Base-by-base conservation (phyloP, 305 asterid species). In the Plantago rigida region DNA sequence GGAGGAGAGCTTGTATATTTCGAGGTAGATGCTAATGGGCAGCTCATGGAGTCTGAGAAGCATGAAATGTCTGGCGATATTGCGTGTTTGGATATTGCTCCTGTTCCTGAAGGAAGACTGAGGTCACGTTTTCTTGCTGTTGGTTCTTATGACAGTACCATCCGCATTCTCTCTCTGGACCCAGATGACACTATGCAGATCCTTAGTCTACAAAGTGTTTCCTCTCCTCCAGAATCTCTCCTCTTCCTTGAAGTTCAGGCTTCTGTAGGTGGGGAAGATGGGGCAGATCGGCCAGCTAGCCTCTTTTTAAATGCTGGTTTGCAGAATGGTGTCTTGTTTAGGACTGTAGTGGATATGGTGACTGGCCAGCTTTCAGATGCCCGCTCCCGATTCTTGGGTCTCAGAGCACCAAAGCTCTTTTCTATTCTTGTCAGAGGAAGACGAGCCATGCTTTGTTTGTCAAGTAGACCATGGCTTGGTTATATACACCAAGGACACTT, bases 31-130 rank as follows among this genome's bases (percentile, higher is more conserved):
- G 81, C 87, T 85, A 89, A 95, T 62, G 99, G 97, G 72, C 97
- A 89, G 81, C 79, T 92, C 68, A 92, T 92, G 97, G 99, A 92
- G 78, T 87, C 85, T 14, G 99, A 87, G 84, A 92, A 92, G 76
- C 99, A 84, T 72, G 99, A 92, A 75, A 89, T 92, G 99, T 85
- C 99, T 5, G 99, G 99, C 29, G 99, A 92, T 73, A 83, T 92
- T 63, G 99, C 99, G 63, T 92, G 99, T 81, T 80, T 92, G 75
- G 97, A 92, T 73, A 92, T 92, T 74, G 97, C 99, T 56, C 99
- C 99, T 53, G 95, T 92, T 59, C 99, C 99, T 58, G 99, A 89
- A 81, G 99, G 99, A 73, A 82, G 99, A 54, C 96, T 84, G 73
- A 84, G 99, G 52, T 92, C 97, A 6, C 97, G 99, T 28, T 92